Base-by-base conservation (phyloP, 2,329 filamentous ascomycete species). In the Calonectria fujianensis region DNA sequence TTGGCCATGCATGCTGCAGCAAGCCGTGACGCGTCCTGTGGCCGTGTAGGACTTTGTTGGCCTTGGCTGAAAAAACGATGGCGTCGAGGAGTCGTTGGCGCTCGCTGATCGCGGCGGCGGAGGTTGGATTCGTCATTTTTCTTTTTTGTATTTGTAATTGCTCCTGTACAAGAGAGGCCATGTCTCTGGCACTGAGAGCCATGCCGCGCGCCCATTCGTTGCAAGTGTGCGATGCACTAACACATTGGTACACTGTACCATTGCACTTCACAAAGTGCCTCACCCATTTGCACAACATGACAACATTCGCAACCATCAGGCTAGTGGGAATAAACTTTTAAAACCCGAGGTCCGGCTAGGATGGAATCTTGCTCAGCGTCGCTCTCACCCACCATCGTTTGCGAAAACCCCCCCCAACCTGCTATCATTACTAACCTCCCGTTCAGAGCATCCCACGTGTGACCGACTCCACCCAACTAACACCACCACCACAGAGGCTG, bases 381-480 rank as follows among this genome's bases (percentile, higher is more conserved):
- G 50, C 37, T 48, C 61, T 59, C 41, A 29, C 64, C 39, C 70
- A 45, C 70, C 69, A 69, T 50, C 50, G 18, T 69, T 68, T 37
- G 45, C 54, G 45, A 51, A 69, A 52, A 52, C 63, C 37, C 35
- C 31, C 35, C 16, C 31, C 51, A 69, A 48, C 14, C 24, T 59
- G 37, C 31, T 54, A 63, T 72, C 70, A 61, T 72, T 61, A 64
- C 27, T 41, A 51, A 67, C 29, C 66, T 69, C 51, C 66, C 66
- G 66, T 59, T n/a, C 66, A 59, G 61, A 59, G 39, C 35, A 69
- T 69, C 66, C 66, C 66, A 61, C 66, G 64, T 64, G 65, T 73
- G 65, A 41, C 45, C n/a, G 45, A 29, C 52, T 57, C 32, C 63
- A 57, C 51, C 35, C 39, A 31, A 20, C 31, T 41, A 37, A 35